Evolutionary conservation across 257 asterid species (phyloP), one percentile per base, ranked within the genome.

Genomic region (Nicotiana knightiana): DNA sequence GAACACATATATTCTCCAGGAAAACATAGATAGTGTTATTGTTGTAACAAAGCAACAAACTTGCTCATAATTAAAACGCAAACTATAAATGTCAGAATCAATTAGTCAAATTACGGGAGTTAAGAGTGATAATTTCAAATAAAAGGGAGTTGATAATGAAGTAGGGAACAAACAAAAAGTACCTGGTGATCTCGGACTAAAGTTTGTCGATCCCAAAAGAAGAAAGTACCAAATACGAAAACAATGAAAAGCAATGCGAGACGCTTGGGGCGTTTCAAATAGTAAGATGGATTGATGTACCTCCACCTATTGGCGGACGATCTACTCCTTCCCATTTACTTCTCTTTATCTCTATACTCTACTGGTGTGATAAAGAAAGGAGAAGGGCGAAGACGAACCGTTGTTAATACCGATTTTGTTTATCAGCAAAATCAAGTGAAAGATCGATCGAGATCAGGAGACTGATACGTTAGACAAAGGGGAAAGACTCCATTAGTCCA

Each of bases 161-260:
- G 51, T 8, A 9, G 43, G 11, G 30, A 35, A 10, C 30, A 58
- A 43, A 39, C 18, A 16, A 46, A 48, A 46, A 9, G 13, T 64
- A 95, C 99, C 99, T 93, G 88, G 87, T 96, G 94, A 57, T 96
- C 99, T 16, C 93, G 93, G 67, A 93, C 84, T 59, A 96, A 87
- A 81, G 98, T 90, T 78, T 94, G 99, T 8, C 99, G 98, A 91
- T 96, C 98, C 98, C 97, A 96, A 71, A 96, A 86, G 81, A 94
- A 85, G 51, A 93, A 88, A 83, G 91, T 85, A 58, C 82, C 88
- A 71, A 61, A 82, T 61, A 96, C 94, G 81, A 94, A 93, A 4
- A 90, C 53, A 37, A 93, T 85, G 85, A 96, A 88, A 8, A 96
- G 90, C 85, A 89, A 79, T 21, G 98, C 97, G 35, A 96, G 89